A percentile compares a stretch with the other conserved stretches of the same genome.
These are phyloP conservation scores for Trametes elegans DNA, from an alignment of 768 basidiomycete species.

Conservation along the genomic window DNA sequence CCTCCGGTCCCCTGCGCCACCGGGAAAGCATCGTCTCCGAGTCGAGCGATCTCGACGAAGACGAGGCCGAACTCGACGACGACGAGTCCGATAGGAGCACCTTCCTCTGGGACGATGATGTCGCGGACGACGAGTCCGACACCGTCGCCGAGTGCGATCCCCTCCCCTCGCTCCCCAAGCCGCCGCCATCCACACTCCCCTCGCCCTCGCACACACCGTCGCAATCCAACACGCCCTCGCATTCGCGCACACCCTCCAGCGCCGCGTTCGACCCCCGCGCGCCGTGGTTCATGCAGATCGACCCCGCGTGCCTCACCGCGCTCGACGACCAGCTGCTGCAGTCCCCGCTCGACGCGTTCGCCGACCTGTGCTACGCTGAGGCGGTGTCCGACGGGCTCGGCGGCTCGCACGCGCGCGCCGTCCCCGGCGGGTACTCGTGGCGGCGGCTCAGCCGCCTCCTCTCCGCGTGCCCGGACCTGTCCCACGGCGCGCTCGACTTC, in stretches of 20 bases:
- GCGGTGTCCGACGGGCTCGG: conserved; percentile 33
- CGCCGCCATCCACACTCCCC: neutral
- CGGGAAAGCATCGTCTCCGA: neutral
- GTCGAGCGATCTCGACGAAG: neutral
- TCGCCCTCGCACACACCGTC: neutral
- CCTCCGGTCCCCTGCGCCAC: neutral
- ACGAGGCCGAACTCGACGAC: neutral
- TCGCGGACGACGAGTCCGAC: conserved; percentile 7
- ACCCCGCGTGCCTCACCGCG: conserved; percentile 39
- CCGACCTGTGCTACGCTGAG: conserved; percentile 41
- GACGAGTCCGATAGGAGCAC: neutral
- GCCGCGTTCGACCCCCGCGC: conserved; percentile 15
- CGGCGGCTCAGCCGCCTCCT: conserved; percentile 16
- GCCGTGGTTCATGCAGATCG: conserved; percentile 35
- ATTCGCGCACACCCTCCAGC: neutral
- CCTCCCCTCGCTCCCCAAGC: neutral
- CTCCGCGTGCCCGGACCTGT: conserved; percentile 6
- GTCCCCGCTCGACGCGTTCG: conserved; percentile 40
- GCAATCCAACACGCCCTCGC: neutral
- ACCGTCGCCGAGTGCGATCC: conserved; percentile 5
- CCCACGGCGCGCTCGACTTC: neutral
- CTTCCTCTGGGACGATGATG: conserved; percentile 18
- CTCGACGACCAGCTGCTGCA: conserved; percentile 43
- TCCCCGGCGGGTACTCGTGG: conserved; percentile 9
- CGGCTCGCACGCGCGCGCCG: neutral